Base-by-base conservation (phyloP, 495 filamentous ascomycete species). In the Physcia stellaris region DNA sequence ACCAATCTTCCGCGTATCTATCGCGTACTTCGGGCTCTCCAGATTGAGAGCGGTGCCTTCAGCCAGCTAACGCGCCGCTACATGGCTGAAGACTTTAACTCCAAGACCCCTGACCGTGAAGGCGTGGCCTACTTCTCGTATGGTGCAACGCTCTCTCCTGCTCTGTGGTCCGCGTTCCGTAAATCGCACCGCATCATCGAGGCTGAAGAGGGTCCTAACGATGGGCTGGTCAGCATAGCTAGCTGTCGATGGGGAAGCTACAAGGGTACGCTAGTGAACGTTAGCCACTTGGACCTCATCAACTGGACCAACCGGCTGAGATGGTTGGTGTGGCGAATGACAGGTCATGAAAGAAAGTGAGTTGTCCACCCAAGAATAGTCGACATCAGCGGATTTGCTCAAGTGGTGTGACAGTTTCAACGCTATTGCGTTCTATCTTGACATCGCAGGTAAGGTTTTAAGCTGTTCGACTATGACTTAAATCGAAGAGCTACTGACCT, bases 381-480 rank as follows among this genome's bases (percentile, higher is more conserved):
- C 39, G 20, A 12, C 17, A 20, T n/a, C n/a, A 35, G n/a, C 12
- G 16, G 19, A 13, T 21, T 43, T 13, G 38, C 21, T 20, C 9
- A 26, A 7, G 37, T 3, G n/a, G n/a, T n/a, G n/a, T n/a, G n/a
- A n/a, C 44, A 92, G 83, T 22, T 94, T 96, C 62, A 96, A 96
- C 51, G 88, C 87, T 3, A 79, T 95, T 47, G 87, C 88, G 0
- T 94, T 96, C 50, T 96, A 96, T 52, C 73, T 94, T 21, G 81
- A 80, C 48, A 90, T 95, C 56, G 77, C 79, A 39, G 78, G 77
- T 80, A 63, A 50, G 70, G 15, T 35, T 16, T 4, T 3, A 4
- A 19, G 19, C 15, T 13, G 7, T 9, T 20, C 10, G 18, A 24
- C 24, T 5, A 2, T 4, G 13, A 13, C 7, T n/a, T 11, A 2